Evolutionary conservation across 2,329 filamentous ascomycete genomes (phyloP), one percentile per base, ranked within the genome.

Genomic region (Neopestalotiopsis sp.): DNA sequence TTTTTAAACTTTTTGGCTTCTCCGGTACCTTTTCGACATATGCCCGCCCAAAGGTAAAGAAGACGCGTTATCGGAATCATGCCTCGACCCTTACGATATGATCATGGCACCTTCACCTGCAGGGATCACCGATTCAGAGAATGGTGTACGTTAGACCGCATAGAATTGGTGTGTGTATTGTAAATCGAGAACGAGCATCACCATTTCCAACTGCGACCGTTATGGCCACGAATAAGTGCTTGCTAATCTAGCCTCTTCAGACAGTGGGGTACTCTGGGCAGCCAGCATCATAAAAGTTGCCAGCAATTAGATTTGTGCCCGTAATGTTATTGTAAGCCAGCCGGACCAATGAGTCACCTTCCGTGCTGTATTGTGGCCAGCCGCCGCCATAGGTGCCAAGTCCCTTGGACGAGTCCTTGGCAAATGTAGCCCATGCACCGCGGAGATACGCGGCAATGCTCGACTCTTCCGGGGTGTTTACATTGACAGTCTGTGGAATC

Each of bases 191-290:
- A n/a, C 9, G 45, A 53, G 9, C 5, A 53, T 9, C 1, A 24
- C 4, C 9, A 17, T n/a, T 53, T 24, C 45, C n/a, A 53, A n/a
- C 7, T n/a, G 9, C 1, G 1, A 53, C 45, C 17, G 17, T 20
- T 9, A 24, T 9, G 45, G 45, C 45, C 17, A 53, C 14, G n/a
- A 24, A 14, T 53, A 10, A 3, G 17, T 53, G 10, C 6, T 24
- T 10, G 45, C n/a, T 59, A 34, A 24, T 12, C 9, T 4, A 9
- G 20, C 32, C 28, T 17, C 14, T 40, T 34, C 59, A 30, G 5
- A 64, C 61, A 4, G n/a, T 40, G 6, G 61, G 61, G 20, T 64
- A 64, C 4, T 86, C 88, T 71, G 72, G 79, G 79, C 67, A 67
- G 10, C 28, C 58, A 14, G 20, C 28, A n/a, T 67, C 66, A 40